Conservation (phyloP, 179 eudicot species). For the Silene noctiflora region DNA sequence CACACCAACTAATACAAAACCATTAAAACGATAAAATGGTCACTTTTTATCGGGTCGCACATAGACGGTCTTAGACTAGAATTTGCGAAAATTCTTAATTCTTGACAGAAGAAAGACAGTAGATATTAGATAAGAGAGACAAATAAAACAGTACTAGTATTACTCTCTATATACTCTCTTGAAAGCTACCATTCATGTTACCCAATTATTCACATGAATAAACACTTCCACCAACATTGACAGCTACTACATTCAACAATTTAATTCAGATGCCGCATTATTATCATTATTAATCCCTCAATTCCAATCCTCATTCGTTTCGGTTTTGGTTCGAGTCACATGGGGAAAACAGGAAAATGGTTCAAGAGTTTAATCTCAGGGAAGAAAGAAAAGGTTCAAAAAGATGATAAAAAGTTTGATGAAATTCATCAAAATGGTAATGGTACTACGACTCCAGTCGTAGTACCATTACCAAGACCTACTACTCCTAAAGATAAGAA, state of each 20-base stretch:
- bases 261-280: background rate
- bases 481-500: constrained; percentile 73
- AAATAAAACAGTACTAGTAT: constrained; percentile 1
- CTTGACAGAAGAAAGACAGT: background rate
- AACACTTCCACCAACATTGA: constrained; percentile 14
- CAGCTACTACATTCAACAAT: constrained; percentile 1
- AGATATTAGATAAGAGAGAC: background rate
- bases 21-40: too few species aligned
- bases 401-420: background rate
- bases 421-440: background rate
- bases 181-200: background rate
- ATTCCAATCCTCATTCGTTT: background rate
- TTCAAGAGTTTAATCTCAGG: constrained; percentile 54
- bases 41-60: too few species aligned
- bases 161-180: background rate
- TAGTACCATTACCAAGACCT: constrained; percentile 35
- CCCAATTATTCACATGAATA: constrained; percentile 4
- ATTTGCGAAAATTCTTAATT: too few species aligned
- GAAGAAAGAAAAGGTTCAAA: constrained; percentile 39
- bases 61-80: too few species aligned
- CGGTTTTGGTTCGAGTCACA: constrained; percentile 20
- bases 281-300: background rate
- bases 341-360: constrained; percentile 88
- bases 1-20: background rate
- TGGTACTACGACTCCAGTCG: constrained; percentile 33